Percentiles rank a stretch among this genome's conserved stretches.
Conservation (phyloP, 2,329 filamentous ascomycete species). For the Fusarium miscanthi region DNA sequence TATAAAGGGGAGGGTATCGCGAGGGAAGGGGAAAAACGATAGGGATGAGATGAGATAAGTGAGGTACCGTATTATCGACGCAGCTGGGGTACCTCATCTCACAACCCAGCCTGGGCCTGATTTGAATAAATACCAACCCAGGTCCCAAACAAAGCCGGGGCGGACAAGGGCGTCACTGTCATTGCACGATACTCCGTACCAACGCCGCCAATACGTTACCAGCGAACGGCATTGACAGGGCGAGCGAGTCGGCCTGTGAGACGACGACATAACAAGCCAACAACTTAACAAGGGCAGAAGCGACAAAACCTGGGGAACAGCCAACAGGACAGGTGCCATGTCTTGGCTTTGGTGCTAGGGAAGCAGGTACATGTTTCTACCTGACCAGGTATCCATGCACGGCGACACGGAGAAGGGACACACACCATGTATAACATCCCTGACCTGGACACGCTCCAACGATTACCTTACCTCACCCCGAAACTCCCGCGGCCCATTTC, state of each 20-base stretch:
- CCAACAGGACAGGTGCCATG: conserved; percentile 38
- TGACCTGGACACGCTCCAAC: conserved; percentile 15
- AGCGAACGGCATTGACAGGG: conserved; percentile 33
- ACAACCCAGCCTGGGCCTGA: conserved; percentile 23
- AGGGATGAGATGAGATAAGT: conserved; percentile 29
- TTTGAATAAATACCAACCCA: conserved; percentile 17
- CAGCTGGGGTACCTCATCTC: conserved; percentile 25
- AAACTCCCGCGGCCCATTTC: conserved; percentile 19
- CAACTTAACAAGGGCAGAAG: conserved; percentile 17
- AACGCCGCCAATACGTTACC: conserved; percentile 10
- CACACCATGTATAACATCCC: conserved; percentile 13
- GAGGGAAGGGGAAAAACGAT: not conserved
- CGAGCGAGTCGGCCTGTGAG: conserved; percentile 38
- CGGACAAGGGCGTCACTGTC: conserved; percentile 34
- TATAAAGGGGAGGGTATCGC: conserved; percentile 24
- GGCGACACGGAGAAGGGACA: not conserved
- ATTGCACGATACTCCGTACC: conserved; percentile 16
- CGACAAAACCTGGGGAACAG: conserved; percentile 45
- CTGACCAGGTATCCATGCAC: conserved; percentile 17
- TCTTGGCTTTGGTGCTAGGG: conserved; percentile 39
- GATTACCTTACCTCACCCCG: conserved; percentile 20
- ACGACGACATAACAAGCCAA: conserved; percentile 19
- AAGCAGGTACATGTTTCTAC: conserved; percentile 38
- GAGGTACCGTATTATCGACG: conserved; percentile 3
- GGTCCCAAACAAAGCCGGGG: conserved; percentile 26